Percentiles rank a stretch among this genome's conserved stretches.
Conservation (phyloP, 495 filamentous ascomycete genomes). For the Ramalina peruviana region DNA sequence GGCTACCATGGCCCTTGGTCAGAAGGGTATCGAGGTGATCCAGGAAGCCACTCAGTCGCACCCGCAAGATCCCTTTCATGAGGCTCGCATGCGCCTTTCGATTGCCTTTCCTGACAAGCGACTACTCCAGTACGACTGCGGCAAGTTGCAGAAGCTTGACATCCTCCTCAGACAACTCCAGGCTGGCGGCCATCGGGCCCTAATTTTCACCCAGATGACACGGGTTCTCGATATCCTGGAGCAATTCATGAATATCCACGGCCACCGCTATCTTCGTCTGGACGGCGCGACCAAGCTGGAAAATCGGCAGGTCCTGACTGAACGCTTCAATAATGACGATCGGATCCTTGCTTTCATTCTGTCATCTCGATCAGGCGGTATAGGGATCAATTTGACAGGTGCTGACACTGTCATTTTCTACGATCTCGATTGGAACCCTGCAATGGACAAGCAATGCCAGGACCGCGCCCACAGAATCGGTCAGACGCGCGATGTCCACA, state of each 20-base stretch:
- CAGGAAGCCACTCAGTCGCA: constrained; percentile 38
- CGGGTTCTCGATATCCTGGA: constrained; percentile 96
- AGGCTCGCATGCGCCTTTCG: constrained; percentile 78
- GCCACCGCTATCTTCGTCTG: constrained; percentile 88
- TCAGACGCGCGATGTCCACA: constrained; percentile 94
- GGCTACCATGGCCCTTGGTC: constrained; percentile 35
- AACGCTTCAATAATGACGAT: constrained; percentile 90
- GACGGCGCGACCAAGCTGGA: constrained; percentile 92
- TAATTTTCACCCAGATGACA: constrained; percentile 99
- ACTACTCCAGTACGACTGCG: constrained; percentile 92
- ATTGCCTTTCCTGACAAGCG: constrained; percentile 97
- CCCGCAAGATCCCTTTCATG: constrained; percentile 75
- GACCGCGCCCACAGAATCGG: constrained; percentile 96
- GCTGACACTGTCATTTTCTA: constrained; percentile 99
- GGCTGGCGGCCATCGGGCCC: constrained; percentile 75
- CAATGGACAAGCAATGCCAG: constrained; percentile 99
- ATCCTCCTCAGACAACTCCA: constrained; percentile 76
- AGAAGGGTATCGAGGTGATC: constrained; percentile 44
- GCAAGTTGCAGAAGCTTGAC: constrained; percentile 87
- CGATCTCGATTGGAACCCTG: constrained; percentile 98
- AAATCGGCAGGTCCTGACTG: constrained; percentile 86
- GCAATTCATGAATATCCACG: constrained; percentile 95
- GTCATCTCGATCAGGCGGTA: constrained; percentile 82
- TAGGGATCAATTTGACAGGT: constrained; percentile 93
- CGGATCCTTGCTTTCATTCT: constrained; percentile 92